Evolutionary conservation across 495 filamentous ascomycete species (phyloP), one percentile per base, ranked within the genome.

Genomic region (Talaromyces ruber): DNA sequence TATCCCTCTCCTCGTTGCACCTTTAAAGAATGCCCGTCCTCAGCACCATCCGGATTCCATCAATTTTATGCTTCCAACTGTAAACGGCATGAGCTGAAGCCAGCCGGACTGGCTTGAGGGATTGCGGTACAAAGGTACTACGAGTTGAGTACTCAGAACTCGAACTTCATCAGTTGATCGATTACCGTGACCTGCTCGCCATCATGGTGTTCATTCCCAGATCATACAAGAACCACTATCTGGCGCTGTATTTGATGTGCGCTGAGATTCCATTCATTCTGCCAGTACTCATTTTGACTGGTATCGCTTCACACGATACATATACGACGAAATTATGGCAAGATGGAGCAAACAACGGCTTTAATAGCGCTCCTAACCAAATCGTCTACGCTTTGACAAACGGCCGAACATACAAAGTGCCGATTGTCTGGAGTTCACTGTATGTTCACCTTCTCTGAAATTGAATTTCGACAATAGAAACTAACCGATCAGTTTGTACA

Each of bases 341-440:
- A 66, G 87, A 94, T 68, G 92, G 92, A 54, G 81, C 79, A 54
- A 80, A 91, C 50, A 84, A 90, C 67, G 86, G 87, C 56, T 92
- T 91, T 81, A 96, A 96, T 73, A 94, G 90, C 64, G 82, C 85
- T 62, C 92, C 92, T 22, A 79, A 78, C 43, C 79, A 87, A 66
- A 78, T 87, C 6, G 66, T 93, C 24, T 96, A 92, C 69, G 86
- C 87, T 18, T 84, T 84, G 62, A 87, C 91, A 47, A 96, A 96
- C 66, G 84, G 92, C 67, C 74, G 79, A 60, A 76, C 86, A 2
- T 81, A 87, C 37, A 80, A 73, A 4, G 73, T 84, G 21, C 92
- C 92, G 7, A 77, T 93, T 66, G 86, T 94, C 22, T 97, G 92
- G 92, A 90, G 88, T 47, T 76, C 82, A 65, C 84, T 87, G 92